Evolutionary conservation across 2,329 filamentous ascomycete species (phyloP), one percentile per base, ranked within the genome.

Genomic region (Botryotinia narcissicola): DNA sequence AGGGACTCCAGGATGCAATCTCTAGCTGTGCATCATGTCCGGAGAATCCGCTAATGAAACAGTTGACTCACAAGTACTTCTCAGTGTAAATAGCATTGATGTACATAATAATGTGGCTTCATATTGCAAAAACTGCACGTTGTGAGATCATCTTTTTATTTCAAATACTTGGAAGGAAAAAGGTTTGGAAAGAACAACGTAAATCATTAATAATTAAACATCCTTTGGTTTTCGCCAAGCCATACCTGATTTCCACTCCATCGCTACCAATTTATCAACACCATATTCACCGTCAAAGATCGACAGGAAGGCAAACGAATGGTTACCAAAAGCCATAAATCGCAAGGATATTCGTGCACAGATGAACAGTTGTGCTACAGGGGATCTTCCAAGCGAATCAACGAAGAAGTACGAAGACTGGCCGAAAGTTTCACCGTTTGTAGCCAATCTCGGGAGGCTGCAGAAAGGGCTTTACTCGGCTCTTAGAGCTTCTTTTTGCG

Each of bases 391-490:
- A 68, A 46, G 62, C 57, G 32, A 59, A 61, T 40, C n/a, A 35
- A 44, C n/a, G 29, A 32, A 61, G 64, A 40, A 29, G 51, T 48
- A 57, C 29, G 42, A 40, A 42, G 44, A 72, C 40, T 42, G 62
- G 71, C 57, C 59, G 51, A 37, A 59, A 46, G 51, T 72, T 32
- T n/a, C 62, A 72, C 62, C 29, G 12, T 59, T 54, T 37, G 25
- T 69, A 48, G 44, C 32, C 46, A 73, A 76, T 77, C 63, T 77
- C 76, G 77, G 78, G 63, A 76, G 51, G 68, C 64, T 76, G 75
- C 77, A 78, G 73, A 42, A 40, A 42, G 25, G 16, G 14, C 32
- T 44, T 40, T 75, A 79, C 67, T 76, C 73, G 44, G 63, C 71
- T 59, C 77, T 79, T 66, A 77, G 76, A 54, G 60, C 37, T n/a